These are phyloP conservation scores for Neophaeococcomyces mojaviensis DNA, from an alignment of 2,329 filamentous ascomycete genomes.

Conservation along the genomic window DNA sequence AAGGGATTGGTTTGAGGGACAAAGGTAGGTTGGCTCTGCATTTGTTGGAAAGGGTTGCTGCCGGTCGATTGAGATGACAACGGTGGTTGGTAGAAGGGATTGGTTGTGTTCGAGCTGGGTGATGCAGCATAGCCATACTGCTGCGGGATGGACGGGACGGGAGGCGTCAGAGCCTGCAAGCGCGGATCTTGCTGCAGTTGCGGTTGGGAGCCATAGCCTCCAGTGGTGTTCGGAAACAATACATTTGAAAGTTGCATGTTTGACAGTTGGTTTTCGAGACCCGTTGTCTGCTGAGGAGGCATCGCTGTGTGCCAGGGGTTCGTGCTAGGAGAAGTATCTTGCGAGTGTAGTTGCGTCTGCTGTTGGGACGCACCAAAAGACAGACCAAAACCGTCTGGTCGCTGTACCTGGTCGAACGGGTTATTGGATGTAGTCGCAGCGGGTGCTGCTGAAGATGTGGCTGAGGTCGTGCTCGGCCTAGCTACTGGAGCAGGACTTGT, in stretches of 20 bases:
- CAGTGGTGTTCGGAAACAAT: conserved; percentile 69
- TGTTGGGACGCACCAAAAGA: conserved; percentile 23
- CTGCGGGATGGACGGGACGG: conserved; percentile 24
- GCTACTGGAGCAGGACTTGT: conserved; percentile 14
- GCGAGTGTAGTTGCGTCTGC: conserved; percentile 3
- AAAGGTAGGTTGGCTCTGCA: conserved; percentile 7
- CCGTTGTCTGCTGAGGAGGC: conserved; percentile 28
- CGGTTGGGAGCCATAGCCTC: conserved; percentile 40
- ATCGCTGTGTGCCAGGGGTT: conserved; percentile 27
- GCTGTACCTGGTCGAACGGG: conserved; percentile 53
- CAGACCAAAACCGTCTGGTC: conserved; percentile 14
- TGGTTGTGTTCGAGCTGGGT: conserved; percentile 25
- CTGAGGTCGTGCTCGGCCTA: conserved; percentile 17
- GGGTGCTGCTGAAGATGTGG: conserved; percentile 19
- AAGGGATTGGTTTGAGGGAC: conserved; percentile 18
- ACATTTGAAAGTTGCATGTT: conserved; percentile 64
- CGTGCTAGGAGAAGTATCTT: conserved; percentile 12
- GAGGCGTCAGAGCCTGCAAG: conserved; percentile 38
- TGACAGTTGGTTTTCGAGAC: conserved; percentile 66
- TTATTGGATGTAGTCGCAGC: conserved; percentile 48
- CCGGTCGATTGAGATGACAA: conserved; percentile 18
- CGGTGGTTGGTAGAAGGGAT: conserved; percentile 38
- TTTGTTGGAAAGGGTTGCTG: conserved; percentile 21
- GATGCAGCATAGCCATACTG: conserved; percentile 25
- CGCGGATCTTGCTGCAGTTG: conserved; percentile 28